Evolutionary conservation across 2,329 filamentous ascomycete species (phyloP), one percentile per base, ranked within the genome.

Genomic region (Zopfia rhizophila): DNA sequence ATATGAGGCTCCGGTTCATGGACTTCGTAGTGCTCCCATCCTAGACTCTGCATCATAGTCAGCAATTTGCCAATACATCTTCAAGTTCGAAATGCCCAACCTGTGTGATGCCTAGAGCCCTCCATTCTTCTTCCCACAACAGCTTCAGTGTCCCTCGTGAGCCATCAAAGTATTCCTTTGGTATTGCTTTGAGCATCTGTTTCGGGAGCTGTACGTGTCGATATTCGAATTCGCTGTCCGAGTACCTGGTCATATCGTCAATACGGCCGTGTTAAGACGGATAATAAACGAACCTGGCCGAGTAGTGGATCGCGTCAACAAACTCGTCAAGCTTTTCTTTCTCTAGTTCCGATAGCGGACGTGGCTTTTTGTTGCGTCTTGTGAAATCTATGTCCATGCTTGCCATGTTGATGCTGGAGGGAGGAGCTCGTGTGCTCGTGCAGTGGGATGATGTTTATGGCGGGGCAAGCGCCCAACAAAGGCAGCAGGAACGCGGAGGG

Each of bases 11-110:
- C 94, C 30, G 94, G 94, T 74, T 97, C 94, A 73, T 99, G 94
- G 42, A 99, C 94, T 75, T 99, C 94, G 72, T 99, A 99, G 74
- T 99, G 94, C 73, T 97, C 93, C 94, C 94, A 99, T 46, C 94
- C 94, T 65, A 99, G 80, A 79, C 93, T 97, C 92, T 97, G 69
- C 37, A 22, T 22, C 29, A 14, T 16, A 4, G 41, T 48, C 36
- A 49, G 38, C 24, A 32, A 19, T 25, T 17, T 16, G 13, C 40
- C 16, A 40, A 13, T 24, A 16, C 27, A 11, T 23, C 18, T 22
- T 8, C 41, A 27, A 23, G 29, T 22, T 36, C 10, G 29, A 23
- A 21, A n/a, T 30, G 17, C 54, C 80, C 35, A 77, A 96, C 91
- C 86, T 96, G 93, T 58, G 94, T 99, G 70, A 99, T 99, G 38